Percentiles rank a stretch among this genome's conserved stretches.
phyloP scores from a whole-genome alignment of 139 green algal species.

The Coelastrella sp. region DNA sequence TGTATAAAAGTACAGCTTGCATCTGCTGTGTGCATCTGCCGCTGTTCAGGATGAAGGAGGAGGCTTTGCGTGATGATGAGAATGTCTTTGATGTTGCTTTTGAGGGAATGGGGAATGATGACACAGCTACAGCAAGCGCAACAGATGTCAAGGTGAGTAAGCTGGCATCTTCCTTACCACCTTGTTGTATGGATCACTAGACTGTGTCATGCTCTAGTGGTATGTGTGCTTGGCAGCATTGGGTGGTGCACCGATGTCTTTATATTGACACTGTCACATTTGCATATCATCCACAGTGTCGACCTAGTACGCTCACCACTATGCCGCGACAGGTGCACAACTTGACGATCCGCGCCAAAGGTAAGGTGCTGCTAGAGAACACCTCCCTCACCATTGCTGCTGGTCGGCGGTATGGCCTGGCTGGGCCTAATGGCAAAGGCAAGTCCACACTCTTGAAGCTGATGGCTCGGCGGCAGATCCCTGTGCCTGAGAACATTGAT shows the following conservation, averaged over 20 bases:
- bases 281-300: no score
- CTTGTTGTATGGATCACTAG: no score
- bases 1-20: no score
- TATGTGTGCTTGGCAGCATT: no score
- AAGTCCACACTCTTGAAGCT: slow-evolving; percentile 99
- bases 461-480: slow-evolving; percentile 92
- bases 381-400: slow-evolving; percentile 91
- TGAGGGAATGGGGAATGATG: slow-evolving; percentile 81
- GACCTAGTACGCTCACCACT: no score
- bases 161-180: neutral
- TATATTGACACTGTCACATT: no score
- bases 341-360: slow-evolving; percentile 96
- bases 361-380: slow-evolving; percentile 97
- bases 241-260: no score
- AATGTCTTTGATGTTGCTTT: slow-evolving; percentile 97
- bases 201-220: no score
- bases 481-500: slow-evolving; percentile 96
- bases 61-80: slow-evolving; percentile 93
- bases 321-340: slow-evolving; percentile 84
- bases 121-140: slow-evolving; percentile 65
- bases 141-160: slow-evolving; percentile 93
- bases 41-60: slow-evolving; percentile 72
- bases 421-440: slow-evolving; percentile 83
- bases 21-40: neutral
- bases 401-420: slow-evolving; percentile 78